Evolutionary conservation across 2,329 filamentous ascomycete genomes (phyloP).

Genomic region (Alternaria viburni): DNA sequence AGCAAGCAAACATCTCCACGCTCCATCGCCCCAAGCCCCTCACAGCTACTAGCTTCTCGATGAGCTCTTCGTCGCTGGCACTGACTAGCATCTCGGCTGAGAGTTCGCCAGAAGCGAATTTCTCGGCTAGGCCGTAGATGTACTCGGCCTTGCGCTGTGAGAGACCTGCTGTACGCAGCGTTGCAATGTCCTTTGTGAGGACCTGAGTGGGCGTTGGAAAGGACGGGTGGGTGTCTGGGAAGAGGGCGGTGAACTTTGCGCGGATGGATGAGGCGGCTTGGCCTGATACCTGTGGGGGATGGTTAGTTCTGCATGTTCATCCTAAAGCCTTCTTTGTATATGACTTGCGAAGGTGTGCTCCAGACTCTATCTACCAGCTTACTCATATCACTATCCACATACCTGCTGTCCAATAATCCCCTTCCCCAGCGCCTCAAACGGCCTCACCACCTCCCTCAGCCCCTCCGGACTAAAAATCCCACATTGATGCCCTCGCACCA

Average conservation of each 20-base stretch:
- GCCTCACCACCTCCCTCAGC: conserved; percentile 83
- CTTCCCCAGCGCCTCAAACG: conserved; percentile 81
- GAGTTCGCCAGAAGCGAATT: conserved; percentile 78
- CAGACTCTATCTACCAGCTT: background rate
- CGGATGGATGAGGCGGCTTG: conserved; percentile 91
- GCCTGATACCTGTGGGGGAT: conserved; percentile 69
- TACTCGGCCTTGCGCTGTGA: conserved; percentile 97
- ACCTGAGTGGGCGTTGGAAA: conserved; percentile 84
- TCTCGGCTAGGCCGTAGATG: conserved; percentile 81
- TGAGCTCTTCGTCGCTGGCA: conserved; percentile 83
- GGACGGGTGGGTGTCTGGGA: conserved; percentile 53
- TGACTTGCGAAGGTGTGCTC: no score
- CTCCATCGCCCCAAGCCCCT: conserved; percentile 88
- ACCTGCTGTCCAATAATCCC: conserved; percentile 92
- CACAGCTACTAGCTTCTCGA: conserved; percentile 82
- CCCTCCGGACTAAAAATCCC: conserved; percentile 80
- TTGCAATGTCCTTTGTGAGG: conserved; percentile 63
- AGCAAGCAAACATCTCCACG: conserved; percentile 91
- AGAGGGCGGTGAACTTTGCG: conserved; percentile 63
- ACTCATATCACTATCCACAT: conserved; percentile 6
- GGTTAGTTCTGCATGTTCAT: background rate
- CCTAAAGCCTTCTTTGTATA: background rate
- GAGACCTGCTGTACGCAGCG: conserved; percentile 82
- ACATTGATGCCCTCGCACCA: conserved; percentile 79
- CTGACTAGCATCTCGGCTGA: conserved; percentile 76